Evolutionary conservation across 2,329 filamentous ascomycete species (phyloP), one percentile per base, ranked within the genome.

Genomic region (Neurospora crassa): DNA sequence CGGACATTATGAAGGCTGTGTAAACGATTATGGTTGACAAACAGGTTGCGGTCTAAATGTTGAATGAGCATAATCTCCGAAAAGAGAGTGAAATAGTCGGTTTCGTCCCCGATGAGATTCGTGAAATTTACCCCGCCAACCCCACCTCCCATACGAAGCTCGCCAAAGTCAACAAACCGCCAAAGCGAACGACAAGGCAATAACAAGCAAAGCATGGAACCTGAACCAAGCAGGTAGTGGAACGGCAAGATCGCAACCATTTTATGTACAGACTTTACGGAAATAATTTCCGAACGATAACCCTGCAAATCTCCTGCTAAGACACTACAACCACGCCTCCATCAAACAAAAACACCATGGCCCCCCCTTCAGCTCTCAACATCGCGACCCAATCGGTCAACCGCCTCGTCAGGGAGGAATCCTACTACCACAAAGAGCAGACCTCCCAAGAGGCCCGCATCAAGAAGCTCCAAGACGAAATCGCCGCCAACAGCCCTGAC

Each of bases 321-420:
- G 7, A 18, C 29, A 63, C 29, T 63, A 63, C 43, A 20, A 2
- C 29, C 53, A 63, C 53, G 18, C 24, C 24, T 18, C 2, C 14
- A 63, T 34, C 53, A 18, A 34, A 53, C 45, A 63, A 63, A 3
- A 34, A 37, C 29, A 63, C 29, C 24, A 97, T 97, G 94, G 87
- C 92, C 3, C 86, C 93, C 41, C 92, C 92, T 67, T 90, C 90
- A 1, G 87, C 90, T 76, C 89, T 97, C 79, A 82, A 88, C 77
- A 96, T 97, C 79, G 90, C 91, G 67, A 96, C 92, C 34, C 88
- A 90, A 73, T 89, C 93, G 24, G 89, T 98, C 75, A 85, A 88
- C 77, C 93, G 96, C 72, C 88, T 98, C 68, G 88, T 97, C 75
- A 97, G 97, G 82, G 96, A 99, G 81, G 93, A 97, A 81, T 85